A percentile compares a stretch with the other conserved stretches of the same genome.
phyloP scores from a whole-genome alignment of 768 basidiomycete genomes.

The Mrakia gelida region DNA sequence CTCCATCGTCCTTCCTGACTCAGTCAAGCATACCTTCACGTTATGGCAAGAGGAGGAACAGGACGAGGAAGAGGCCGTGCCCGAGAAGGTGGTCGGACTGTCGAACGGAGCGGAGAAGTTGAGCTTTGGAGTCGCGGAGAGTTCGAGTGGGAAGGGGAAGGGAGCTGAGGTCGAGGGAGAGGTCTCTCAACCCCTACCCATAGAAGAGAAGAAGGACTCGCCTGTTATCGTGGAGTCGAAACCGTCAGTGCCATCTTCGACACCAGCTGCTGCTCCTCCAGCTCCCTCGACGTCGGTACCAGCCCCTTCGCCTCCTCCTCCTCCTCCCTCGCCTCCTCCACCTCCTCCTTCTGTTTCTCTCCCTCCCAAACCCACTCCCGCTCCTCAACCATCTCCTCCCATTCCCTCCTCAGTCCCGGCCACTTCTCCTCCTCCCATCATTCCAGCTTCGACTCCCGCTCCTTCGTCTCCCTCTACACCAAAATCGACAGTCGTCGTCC shows the following conservation, averaged over 20 bases:
- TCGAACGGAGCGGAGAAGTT: neutral
- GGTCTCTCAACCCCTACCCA: neutral
- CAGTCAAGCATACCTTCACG: neutral
- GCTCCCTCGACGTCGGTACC: neutral
- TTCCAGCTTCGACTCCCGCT: neutral
- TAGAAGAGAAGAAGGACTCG: neutral
- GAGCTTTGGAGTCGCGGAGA: neutral
- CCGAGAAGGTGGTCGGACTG: no score
- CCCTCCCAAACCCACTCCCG: neutral
- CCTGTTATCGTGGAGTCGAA: neutral
- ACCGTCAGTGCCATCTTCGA: neutral
- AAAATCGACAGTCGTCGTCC: neutral
- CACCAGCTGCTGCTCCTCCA: neutral
- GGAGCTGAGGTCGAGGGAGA: neutral
- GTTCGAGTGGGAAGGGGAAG: neutral
- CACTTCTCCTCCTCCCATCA: neutral
- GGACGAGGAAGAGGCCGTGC: neutral
- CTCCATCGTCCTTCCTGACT: slow-evolving; percentile 8
- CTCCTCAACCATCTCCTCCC: slow-evolving; percentile 8
- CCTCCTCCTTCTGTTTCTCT: neutral
- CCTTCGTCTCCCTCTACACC: neutral
- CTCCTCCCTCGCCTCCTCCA: neutral
- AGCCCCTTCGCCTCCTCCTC: neutral
- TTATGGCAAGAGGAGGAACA: neutral
- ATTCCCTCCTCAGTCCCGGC: neutral